Conservation (phyloP, 2,329 filamentous ascomycete genomes). For the Penicillium olsonii region DNA sequence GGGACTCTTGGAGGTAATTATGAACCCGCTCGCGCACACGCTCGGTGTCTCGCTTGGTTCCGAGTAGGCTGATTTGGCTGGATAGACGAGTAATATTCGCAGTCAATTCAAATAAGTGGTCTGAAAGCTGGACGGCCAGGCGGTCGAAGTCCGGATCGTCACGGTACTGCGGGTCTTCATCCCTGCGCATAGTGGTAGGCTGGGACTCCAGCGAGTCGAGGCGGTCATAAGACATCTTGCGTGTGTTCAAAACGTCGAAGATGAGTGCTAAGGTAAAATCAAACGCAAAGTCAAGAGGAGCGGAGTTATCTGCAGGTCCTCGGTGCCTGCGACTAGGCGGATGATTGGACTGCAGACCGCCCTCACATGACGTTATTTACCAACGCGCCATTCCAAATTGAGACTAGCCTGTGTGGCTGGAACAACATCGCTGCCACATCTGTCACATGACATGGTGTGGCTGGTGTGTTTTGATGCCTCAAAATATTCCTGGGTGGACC, state of each 20-base stretch:
- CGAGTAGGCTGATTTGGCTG: constrained; percentile 80
- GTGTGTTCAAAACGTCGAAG: constrained; percentile 1
- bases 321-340: constrained; percentile 22
- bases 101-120: constrained; percentile 85
- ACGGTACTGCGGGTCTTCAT: constrained; percentile 73
- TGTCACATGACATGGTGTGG: constrained; percentile 32
- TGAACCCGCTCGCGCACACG: constrained; percentile 88
- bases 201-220: constrained; percentile 81
- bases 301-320: constrained; percentile 19
- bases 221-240: constrained; percentile 84
- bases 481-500: constrained; percentile 27
- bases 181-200: constrained; percentile 65
- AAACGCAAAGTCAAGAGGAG: constrained; percentile 5
- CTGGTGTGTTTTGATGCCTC: constrained; percentile 40
- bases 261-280: constrained; percentile 7
- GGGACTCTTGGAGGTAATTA: constrained; percentile 81
- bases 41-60: constrained; percentile 88
- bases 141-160: constrained; percentile 92
- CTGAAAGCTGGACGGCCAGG: constrained; percentile 79
- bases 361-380: constrained; percentile 32
- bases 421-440: not conserved
- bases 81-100: constrained; percentile 83
- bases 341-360: constrained; percentile 25
- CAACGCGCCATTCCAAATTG: constrained; percentile 11
- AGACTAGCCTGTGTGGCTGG: constrained; percentile 13